Conservation (phyloP, 2,329 filamentous ascomycete genomes). For the Aureobasidium sp. region DNA sequence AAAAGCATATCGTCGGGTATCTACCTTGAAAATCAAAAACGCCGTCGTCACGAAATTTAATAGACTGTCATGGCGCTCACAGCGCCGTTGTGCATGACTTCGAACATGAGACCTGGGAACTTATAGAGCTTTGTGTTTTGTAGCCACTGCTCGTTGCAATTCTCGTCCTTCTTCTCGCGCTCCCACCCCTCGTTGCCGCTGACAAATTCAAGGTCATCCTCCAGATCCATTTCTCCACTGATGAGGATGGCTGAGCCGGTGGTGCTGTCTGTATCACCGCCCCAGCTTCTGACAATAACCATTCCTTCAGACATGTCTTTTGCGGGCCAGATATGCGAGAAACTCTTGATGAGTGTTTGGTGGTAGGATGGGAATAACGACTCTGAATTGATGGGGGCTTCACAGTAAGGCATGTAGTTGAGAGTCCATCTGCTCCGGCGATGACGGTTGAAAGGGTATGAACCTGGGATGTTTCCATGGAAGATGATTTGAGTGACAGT, state of each 20-base stretch:
- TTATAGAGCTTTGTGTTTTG: conserved; percentile 82
- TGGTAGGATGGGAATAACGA: conserved; percentile 70
- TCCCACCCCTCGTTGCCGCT: conserved; percentile 22
- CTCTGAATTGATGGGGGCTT: conserved; percentile 60
- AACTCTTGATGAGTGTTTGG: conserved; percentile 58
- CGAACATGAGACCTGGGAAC: conserved; percentile 89
- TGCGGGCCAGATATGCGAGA: conserved; percentile 52
- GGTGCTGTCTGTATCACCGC: conserved; percentile 22
- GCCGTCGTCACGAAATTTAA: conserved; percentile 33
- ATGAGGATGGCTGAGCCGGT: conserved; percentile 31
- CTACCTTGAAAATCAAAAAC: neutral
- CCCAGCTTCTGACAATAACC: conserved; percentile 33
- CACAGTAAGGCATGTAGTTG: conserved; percentile 35
- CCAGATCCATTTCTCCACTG: conserved; percentile 27
- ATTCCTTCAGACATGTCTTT: conserved; percentile 42
- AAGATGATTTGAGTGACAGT: conserved; percentile 89
- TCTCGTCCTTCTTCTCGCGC: conserved; percentile 29
- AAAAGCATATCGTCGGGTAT: conserved; percentile 1
- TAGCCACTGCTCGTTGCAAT: conserved; percentile 49
- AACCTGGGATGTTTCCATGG: conserved; percentile 90
- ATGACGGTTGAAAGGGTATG: conserved; percentile 93
- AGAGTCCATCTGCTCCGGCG: conserved; percentile 84
- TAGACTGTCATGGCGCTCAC: conserved; percentile 88
- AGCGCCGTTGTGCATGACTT: conserved; percentile 86
- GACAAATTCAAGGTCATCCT: conserved; percentile 27